Evolutionary conservation across 164 flowering plant genomes (phyloP).

Genomic region (Tinospora cordifolia): DNA sequence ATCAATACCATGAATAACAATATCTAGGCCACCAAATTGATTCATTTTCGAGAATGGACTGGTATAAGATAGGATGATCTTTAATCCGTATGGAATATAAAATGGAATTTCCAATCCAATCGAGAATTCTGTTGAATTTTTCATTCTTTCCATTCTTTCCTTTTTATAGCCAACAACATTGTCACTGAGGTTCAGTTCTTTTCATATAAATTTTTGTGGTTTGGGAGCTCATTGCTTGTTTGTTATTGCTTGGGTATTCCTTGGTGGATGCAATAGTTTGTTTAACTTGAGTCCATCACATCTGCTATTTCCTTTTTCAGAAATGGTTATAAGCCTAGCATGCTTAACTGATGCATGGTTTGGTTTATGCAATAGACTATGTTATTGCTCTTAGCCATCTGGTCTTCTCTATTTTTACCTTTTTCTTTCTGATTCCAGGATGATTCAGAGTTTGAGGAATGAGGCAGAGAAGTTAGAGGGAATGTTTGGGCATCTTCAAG

Average conservation of each 20-base stretch:
- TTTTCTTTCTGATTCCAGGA: slow-evolving; percentile 35
- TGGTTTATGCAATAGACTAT: background rate
- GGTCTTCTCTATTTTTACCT: background rate
- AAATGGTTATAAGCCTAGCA: background rate
- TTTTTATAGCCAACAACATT: too few relatives aligned
- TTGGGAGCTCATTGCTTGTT: background rate
- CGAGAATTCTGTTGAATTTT: too few relatives aligned
- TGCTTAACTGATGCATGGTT: background rate
- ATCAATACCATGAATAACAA: too few relatives aligned
- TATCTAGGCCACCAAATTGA: too few relatives aligned
- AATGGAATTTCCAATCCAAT: too few relatives aligned
- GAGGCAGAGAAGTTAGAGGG: slow-evolving; percentile 72
- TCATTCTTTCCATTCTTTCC: too few relatives aligned
- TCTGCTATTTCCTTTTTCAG: background rate
- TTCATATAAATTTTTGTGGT: background rate
- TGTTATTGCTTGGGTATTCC: background rate
- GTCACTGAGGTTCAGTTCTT: background rate
- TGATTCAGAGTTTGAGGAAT: slow-evolving; percentile 56
- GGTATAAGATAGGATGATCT: too few relatives aligned
- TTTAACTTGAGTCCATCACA: background rate
- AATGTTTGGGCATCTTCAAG: slow-evolving; percentile 63
- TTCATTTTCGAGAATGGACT: too few relatives aligned
- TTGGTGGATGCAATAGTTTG: background rate
- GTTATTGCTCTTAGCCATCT: background rate
- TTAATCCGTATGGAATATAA: too few relatives aligned